Evolutionary conservation across 306 rosid genomes (phyloP).

Genomic region (Crotalaria pallida): DNA sequence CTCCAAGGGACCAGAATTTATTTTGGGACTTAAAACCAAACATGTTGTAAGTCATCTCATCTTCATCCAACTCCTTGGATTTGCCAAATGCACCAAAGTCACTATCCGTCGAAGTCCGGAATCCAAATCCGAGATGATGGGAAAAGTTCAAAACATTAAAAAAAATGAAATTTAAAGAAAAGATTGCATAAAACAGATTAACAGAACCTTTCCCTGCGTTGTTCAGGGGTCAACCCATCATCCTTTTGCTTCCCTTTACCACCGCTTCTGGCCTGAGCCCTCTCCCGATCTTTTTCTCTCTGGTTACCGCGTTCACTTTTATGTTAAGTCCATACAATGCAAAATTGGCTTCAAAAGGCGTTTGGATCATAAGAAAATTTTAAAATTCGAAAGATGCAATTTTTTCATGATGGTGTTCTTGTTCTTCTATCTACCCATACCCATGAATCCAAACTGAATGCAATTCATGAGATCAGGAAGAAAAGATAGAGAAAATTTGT

Average conservation of each 20-base stretch:
- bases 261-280: conserved; percentile 56
- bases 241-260: conserved; percentile 28
- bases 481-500: not conserved
- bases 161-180: not conserved
- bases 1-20: too few relatives aligned
- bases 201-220: conserved; percentile 74
- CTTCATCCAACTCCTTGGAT: too few relatives aligned
- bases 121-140: too few relatives aligned
- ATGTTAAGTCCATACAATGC: conserved; percentile 44
- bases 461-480: not conserved
- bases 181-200: not conserved
- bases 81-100: too few relatives aligned
- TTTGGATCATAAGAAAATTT: not conserved
- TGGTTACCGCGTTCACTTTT: conserved; percentile 68
- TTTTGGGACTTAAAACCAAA: too few relatives aligned
- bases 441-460: not conserved
- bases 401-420: too few relatives aligned
- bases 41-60: too few relatives aligned
- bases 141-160: too few relatives aligned
- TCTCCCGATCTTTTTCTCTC: conserved; percentile 68
- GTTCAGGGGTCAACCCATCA: conserved; percentile 80
- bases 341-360: not conserved
- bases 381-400: too few relatives aligned
- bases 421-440: too few relatives aligned
- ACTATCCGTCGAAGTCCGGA: too few relatives aligned